Evolutionary conservation across 176 grass and related monocot genomes (phyloP).

Genomic region (Lolium multiflorum): DNA sequence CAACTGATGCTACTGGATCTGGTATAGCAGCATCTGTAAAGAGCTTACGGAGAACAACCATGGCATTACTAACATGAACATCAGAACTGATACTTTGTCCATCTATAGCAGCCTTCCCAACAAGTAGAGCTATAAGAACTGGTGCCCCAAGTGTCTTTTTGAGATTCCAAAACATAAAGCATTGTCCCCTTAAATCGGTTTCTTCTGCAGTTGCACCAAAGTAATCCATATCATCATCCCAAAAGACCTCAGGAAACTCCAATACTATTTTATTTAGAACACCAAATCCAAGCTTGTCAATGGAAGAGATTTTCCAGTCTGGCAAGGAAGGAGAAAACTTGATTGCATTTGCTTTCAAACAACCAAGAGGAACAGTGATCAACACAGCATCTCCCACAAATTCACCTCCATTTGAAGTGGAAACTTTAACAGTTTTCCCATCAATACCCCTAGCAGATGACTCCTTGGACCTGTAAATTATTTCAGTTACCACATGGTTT

Average conservation of each 20-base stretch:
- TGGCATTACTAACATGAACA: conserved; percentile 85
- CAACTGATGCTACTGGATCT: conserved; percentile 88
- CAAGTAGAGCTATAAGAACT: conserved; percentile 89
- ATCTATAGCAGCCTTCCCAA: conserved; percentile 93
- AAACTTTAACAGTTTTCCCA: conserved; percentile 72
- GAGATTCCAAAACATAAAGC: conserved; percentile 99
- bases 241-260: conserved; percentile 93
- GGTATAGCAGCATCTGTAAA: conserved; percentile 82
- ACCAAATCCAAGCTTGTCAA: conserved; percentile 87
- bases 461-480: conserved; percentile 59
- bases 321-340: conserved; percentile 93
- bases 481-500: conserved; percentile 78
- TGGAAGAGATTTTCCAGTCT: conserved; percentile 90
- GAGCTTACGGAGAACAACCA: conserved; percentile 88
- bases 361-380: conserved; percentile 97
- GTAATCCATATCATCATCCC: conserved; percentile 98
- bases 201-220: conserved; percentile 97
- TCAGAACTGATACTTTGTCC: conserved; percentile 66
- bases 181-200: conserved; percentile 83
- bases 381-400: conserved; percentile 87
- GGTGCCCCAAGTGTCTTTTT: conserved; percentile 88
- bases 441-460: conserved; percentile 30
- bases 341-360: conserved; percentile 83
- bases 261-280: conserved; percentile 93
- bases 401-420: conserved; percentile 73